Conservation (phyloP, 305 asterid species). For the Fraxinus floribunda region DNA sequence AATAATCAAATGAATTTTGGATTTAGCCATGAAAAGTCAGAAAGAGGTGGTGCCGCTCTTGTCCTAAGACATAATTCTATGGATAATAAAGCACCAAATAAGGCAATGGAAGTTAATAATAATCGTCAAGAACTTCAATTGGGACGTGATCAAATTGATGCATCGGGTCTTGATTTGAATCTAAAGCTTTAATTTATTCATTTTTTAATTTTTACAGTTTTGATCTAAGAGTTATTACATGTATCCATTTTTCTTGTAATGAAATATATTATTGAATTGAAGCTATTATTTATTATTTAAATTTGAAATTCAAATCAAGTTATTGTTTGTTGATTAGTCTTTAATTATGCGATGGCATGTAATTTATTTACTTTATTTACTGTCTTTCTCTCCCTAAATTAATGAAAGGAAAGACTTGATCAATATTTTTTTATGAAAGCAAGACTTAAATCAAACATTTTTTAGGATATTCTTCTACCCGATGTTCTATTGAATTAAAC, state of each 20-base stretch:
- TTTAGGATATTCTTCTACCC: too few species aligned
- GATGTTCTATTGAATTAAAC: too few species aligned
- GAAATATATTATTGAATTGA: neutral
- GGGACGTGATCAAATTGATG: constrained; percentile 21
- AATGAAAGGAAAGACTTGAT: too few species aligned
- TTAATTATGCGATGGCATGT: neutral
- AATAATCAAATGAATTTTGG: neutral
- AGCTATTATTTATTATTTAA: neutral
- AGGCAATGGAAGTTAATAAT: constrained; percentile 15
- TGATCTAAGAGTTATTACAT: neutral
- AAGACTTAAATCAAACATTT: too few species aligned
- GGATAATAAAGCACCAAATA: neutral
- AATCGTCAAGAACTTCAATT: constrained; percentile 14
- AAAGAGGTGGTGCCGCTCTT: constrained; percentile 17
- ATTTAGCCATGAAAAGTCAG: constrained; percentile 29
- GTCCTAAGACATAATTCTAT: constrained; percentile 17
- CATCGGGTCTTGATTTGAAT: constrained; percentile 51
- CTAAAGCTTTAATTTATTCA: constrained; percentile 44
- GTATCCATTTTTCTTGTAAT: neutral
- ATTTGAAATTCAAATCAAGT: neutral
- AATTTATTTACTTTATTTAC: neutral
- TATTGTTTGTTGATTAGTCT: neutral
- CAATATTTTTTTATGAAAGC: too few species aligned
- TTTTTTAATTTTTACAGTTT: neutral
- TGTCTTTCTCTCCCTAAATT: neutral